Conservation (phyloP, 1,139 yeast genomes). For the Taphrina communis region DNA sequence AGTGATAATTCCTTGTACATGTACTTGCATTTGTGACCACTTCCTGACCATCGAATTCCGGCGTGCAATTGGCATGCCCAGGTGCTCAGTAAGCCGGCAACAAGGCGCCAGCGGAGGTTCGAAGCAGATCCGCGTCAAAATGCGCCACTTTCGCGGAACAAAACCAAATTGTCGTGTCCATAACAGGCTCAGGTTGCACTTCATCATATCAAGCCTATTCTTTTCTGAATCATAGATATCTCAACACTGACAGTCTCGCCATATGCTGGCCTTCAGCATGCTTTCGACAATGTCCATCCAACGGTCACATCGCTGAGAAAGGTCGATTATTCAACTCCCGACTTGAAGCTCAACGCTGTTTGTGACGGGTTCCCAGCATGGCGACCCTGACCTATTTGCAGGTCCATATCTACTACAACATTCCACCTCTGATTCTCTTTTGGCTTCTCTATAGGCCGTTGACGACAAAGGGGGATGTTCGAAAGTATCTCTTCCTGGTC, state of each 20-base stretch:
- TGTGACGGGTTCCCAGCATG: not conserved
- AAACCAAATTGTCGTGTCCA: not conserved
- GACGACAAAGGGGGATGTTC: conserved; percentile 24
- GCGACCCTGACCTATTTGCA: conserved; percentile 36
- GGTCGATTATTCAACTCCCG: not conserved
- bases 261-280: not conserved
- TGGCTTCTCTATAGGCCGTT: conserved; percentile 34
- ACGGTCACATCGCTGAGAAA: not conserved
- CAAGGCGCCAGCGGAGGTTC: too few relatives aligned
- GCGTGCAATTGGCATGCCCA: too few relatives aligned
- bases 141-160: conserved; percentile 1
- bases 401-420: conserved; percentile 36
- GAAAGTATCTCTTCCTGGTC: conserved; percentile 33
- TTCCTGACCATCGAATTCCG: too few relatives aligned
- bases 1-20: not conserved
- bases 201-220: too few relatives aligned
- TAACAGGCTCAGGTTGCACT: too few relatives aligned
- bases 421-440: conserved; percentile 36
- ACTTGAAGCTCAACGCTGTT: too few relatives aligned
- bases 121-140: not conserved
- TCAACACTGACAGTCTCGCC: not conserved
- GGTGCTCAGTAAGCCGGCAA: too few relatives aligned
- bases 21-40: too few relatives aligned
- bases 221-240: too few relatives aligned
- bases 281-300: not conserved